Percentiles rank a stretch among this genome's conserved stretches.
These are phyloP conservation scores for Begonia masoniana DNA, from an alignment of 306 rosid genomes.

Conservation along the genomic window DNA sequence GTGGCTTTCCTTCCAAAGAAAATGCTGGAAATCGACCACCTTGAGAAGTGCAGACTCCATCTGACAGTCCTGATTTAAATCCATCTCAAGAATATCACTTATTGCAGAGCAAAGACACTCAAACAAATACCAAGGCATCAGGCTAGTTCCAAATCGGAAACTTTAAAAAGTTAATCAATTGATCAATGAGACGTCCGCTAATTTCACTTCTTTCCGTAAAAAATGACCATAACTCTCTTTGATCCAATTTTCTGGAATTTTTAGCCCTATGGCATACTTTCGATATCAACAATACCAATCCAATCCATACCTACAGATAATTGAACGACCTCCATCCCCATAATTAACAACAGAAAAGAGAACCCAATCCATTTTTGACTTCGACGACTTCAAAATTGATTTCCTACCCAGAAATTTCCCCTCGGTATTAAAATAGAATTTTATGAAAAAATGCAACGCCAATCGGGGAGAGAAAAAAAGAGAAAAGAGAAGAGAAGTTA, in stretches of 20 bases:
- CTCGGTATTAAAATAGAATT: not conserved
- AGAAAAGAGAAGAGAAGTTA: conserved; percentile 14
- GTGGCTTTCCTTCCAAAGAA: conserved; percentile 62
- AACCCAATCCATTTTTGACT: not conserved
- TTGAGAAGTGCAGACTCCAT: conserved; percentile 68
- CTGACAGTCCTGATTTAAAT: conserved; percentile 37
- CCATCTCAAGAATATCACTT: not conserved
- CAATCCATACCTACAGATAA: no score
- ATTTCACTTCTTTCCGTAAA: no score
- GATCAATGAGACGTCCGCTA: not conserved
- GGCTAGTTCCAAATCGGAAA: not conserved
- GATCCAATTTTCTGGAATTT: not conserved
- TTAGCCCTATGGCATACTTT: no score
- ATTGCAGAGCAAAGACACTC: not conserved
- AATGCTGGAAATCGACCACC: conserved; percentile 81
- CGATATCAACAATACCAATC: no score
- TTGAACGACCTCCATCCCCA: not conserved
- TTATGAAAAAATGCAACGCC: conserved; percentile 5
- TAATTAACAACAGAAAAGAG: not conserved
- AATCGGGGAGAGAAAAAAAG: not conserved
- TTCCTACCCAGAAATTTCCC: no score
- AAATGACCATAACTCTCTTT: not conserved
- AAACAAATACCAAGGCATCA: not conserved
- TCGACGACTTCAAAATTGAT: no score
- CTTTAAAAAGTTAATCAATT: not conserved